These are phyloP conservation scores for Alnus glutinosa DNA, from an alignment of 306 rosid species.

Conservation along the genomic window DNA sequence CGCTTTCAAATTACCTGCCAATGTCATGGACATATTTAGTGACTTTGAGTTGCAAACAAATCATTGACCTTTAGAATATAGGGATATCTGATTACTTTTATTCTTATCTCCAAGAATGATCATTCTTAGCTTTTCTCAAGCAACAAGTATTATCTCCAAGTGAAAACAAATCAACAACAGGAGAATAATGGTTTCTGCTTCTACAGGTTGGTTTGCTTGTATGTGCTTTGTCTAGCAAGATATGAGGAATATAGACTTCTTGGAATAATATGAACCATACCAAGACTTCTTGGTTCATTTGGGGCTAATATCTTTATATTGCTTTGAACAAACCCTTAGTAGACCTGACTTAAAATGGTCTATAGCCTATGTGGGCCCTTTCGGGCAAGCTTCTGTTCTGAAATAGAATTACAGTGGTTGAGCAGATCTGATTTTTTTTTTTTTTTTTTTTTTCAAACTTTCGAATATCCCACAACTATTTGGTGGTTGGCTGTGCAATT, in stretches of 20 bases:
- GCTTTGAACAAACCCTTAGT: neutral
- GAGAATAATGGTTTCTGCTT: too few relatives aligned
- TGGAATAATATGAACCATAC: neutral
- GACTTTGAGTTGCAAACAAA: neutral
- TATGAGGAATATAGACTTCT: neutral
- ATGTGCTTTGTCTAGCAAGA: too few relatives aligned
- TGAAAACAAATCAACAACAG: too few relatives aligned
- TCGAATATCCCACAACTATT: neutral
- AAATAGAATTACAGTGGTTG: neutral
- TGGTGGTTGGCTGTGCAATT: neutral
- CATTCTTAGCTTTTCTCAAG: neutral
- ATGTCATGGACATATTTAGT: neutral
- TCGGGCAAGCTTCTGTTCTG: neutral
- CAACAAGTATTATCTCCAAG: neutral
- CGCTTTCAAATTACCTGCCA: neutral
- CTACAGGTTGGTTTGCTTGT: too few relatives aligned
- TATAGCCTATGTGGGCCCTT: neutral
- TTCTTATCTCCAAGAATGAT: neutral
- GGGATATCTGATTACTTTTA: neutral
- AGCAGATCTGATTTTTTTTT: neutral
- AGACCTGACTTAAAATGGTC: slow-evolving; percentile 1
- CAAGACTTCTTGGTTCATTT: neutral
- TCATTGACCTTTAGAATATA: neutral
- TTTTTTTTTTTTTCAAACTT: neutral
- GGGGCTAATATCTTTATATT: neutral